phyloP scores from a whole-genome alignment of 345 rosid genomes.

The Brassica nigra region DNA sequence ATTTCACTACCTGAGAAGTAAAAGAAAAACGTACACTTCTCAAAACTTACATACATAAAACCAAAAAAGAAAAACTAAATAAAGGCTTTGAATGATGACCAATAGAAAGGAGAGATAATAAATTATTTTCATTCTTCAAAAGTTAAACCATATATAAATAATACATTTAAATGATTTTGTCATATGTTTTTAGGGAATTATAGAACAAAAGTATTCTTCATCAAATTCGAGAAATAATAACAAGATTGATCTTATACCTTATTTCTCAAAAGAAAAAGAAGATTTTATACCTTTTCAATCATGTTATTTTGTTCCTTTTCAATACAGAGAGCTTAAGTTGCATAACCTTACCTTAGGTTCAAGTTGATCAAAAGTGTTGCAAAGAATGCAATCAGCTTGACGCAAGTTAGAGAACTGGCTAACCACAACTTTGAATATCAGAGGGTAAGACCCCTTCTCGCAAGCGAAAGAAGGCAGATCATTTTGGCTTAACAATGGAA shows the following conservation, averaged over 20 bases:
- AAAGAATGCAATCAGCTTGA: conserved; percentile 46
- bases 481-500: conserved; percentile 42
- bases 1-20: conserved; percentile 41
- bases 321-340: background rate
- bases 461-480: conserved; percentile 50
- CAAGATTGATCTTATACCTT: background rate
- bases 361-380: conserved; percentile 51
- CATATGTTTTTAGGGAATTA: too few relatives aligned
- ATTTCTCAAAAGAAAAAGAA: too few relatives aligned
- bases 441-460: conserved; percentile 37
- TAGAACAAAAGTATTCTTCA: background rate
- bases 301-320: background rate
- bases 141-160: too few relatives aligned
- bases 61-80: background rate
- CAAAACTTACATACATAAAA: background rate
- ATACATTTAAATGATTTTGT: too few relatives aligned
- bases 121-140: too few relatives aligned
- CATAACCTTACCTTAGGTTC: conserved; percentile 49
- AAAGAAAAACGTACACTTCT: background rate
- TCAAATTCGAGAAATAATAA: background rate
- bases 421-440: background rate
- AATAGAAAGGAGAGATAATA: background rate
- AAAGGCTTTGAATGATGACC: background rate
- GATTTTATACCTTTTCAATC: background rate
- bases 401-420: conserved; percentile 44